A percentile compares a stretch with the other conserved stretches of the same genome.
Conservation (phyloP, 2,329 filamentous ascomycete genomes). For the Daldinia sp. region DNA sequence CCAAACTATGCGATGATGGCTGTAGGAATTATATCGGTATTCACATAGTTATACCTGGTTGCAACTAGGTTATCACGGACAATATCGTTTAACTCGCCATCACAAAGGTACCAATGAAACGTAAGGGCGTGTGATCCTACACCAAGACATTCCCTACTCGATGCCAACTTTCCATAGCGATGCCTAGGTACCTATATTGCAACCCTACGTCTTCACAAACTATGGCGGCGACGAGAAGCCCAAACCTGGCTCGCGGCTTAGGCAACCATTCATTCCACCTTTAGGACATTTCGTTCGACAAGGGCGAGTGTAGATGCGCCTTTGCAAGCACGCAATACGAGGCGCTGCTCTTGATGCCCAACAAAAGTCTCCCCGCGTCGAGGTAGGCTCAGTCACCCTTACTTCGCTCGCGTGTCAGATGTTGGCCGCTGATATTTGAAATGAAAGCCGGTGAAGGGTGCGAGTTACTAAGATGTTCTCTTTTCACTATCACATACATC, state of each 20-base stretch:
- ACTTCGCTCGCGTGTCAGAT: not conserved
- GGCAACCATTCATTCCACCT: constrained; percentile 7
- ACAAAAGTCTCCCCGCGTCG: not conserved
- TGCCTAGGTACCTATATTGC: constrained; percentile 8
- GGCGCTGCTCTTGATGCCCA: not conserved
- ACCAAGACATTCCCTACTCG: constrained; percentile 6
- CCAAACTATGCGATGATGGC: not conserved
- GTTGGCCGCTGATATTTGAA: not conserved
- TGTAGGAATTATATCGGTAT: too few relatives aligned
- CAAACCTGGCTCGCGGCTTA: constrained; percentile 18
- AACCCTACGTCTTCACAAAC: constrained; percentile 10
- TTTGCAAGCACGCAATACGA: not conserved
- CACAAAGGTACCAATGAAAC: not conserved
- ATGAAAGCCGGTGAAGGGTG: constrained; percentile 3
- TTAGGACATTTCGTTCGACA: constrained; percentile 4
- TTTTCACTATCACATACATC: not conserved
- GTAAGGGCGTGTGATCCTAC: not conserved
- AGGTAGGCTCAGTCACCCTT: not conserved
- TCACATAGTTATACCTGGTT: not conserved
- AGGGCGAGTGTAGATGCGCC: not conserved
- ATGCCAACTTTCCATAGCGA: constrained; percentile 1
- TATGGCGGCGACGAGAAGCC: not conserved
- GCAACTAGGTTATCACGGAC: not conserved
- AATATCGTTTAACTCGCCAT: not conserved
- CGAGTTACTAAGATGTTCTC: not conserved